A percentile compares a stretch with the other conserved stretches of the same genome.
Conservation (phyloP, 805 yeast species). For the Candida wancherniae region DNA sequence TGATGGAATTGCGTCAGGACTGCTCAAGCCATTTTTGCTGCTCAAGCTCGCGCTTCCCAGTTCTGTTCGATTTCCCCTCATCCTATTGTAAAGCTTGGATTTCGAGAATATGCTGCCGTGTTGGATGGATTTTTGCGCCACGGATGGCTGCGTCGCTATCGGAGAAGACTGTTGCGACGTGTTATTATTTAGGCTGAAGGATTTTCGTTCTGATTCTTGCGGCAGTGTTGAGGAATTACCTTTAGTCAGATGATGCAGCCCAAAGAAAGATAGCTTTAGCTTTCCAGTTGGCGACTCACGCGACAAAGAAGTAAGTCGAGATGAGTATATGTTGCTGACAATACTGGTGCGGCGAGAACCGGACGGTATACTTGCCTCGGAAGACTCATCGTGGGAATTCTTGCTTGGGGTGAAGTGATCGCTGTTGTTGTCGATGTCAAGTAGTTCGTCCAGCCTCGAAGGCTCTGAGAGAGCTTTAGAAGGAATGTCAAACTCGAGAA, state of each 20-base stretch:
- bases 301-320: slow-evolving; percentile 10
- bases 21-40: slow-evolving; percentile 11
- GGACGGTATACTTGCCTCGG: too few species aligned
- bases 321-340: slow-evolving; percentile 1
- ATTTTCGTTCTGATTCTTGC: not conserved
- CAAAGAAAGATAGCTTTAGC: slow-evolving; percentile 12
- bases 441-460: too few species aligned
- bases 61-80: slow-evolving; percentile 35
- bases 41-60: slow-evolving; percentile 20
- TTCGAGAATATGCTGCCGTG: slow-evolving; percentile 26
- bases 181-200: too few species aligned
- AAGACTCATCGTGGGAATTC: too few species aligned
- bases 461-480: too few species aligned
- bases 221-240: not conserved
- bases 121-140: slow-evolving; percentile 6
- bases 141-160: slow-evolving; percentile 3
- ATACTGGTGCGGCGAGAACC: slow-evolving; percentile 4
- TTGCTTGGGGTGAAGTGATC: too few species aligned
- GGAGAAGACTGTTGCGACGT: slow-evolving; percentile 3
- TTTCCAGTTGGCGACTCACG: slow-evolving; percentile 10
- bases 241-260: slow-evolving; percentile 4
- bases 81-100: slow-evolving; percentile 32
- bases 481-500: too few species aligned
- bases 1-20: slow-evolving; percentile 22
- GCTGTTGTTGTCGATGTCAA: too few species aligned